Percentiles rank a stretch among this genome's conserved stretches.
These are phyloP conservation scores for Gossypium rotundifolium DNA, from an alignment of 345 rosid genomes.

Conservation along the genomic window DNA sequence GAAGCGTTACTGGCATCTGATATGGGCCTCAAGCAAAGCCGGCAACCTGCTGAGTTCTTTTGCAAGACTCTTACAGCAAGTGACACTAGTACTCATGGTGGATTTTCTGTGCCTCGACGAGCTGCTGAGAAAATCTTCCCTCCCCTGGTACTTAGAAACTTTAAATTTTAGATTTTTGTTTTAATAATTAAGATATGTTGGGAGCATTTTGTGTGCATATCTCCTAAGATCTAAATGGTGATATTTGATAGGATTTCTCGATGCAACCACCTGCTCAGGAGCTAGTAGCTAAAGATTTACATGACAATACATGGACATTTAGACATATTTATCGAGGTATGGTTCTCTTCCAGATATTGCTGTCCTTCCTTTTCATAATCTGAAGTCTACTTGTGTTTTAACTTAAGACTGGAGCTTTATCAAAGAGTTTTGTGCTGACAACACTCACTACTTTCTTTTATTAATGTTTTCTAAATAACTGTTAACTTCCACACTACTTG, in stretches of 20 bases:
- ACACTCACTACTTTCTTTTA: background rate
- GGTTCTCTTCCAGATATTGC: background rate
- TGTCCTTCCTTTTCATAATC: background rate
- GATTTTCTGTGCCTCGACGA: conserved; percentile 96
- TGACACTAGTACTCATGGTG: conserved; percentile 98
- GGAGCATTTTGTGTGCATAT: background rate
- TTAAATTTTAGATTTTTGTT: background rate
- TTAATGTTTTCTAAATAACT: background rate
- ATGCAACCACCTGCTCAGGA: conserved; percentile 99
- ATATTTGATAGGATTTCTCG: conserved; percentile 64
- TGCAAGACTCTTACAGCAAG: conserved; percentile 97
- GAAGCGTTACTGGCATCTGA: conserved; percentile 83
- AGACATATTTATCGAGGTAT: conserved; percentile 96
- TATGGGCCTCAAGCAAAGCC: conserved; percentile 65
- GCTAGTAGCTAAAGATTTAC: conserved; percentile 86
- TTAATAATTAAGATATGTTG: background rate
- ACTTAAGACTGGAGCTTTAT: background rate
- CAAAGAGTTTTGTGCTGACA: background rate
- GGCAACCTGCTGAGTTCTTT: conserved; percentile 89
- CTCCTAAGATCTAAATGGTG: conserved; percentile 12
- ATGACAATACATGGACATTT: conserved; percentile 76
- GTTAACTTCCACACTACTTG: background rate
- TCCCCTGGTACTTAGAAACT: conserved; percentile 50
- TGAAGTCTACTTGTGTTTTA: background rate
- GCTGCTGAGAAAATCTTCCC: conserved; percentile 99